These are phyloP conservation scores for Botrytis medusae DNA, from an alignment of 2,329 filamentous ascomycete species.

Conservation along the genomic window DNA sequence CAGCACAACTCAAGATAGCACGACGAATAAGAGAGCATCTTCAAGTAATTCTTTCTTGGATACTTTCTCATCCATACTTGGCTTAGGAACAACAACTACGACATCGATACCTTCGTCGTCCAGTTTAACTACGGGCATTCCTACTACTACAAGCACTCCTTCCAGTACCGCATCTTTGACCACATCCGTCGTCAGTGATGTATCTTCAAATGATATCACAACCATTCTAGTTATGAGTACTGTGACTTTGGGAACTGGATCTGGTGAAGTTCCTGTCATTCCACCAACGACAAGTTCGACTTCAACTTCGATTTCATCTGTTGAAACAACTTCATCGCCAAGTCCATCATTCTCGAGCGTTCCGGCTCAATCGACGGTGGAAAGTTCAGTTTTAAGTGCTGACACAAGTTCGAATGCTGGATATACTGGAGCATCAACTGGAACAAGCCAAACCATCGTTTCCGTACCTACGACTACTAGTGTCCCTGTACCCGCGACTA, in stretches of 20 bases:
- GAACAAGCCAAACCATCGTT: slow-evolving; percentile 21
- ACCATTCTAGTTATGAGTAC: not conserved
- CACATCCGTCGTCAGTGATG: not conserved
- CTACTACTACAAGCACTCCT: not conserved
- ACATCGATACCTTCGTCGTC: not conserved
- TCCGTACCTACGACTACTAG: slow-evolving; percentile 13
- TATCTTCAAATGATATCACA: slow-evolving; percentile 4
- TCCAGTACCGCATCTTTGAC: slow-evolving; percentile 1
- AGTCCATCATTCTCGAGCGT: not conserved
- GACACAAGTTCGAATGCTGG: not conserved
- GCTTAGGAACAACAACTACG: not conserved
- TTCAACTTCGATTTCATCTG: not conserved
- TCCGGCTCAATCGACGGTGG: not conserved
- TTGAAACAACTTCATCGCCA: not conserved
- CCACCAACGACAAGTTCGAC: slow-evolving; percentile 1
- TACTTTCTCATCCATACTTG: not conserved
- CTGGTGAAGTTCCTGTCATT: not conserved
- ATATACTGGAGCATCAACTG: slow-evolving; percentile 22
- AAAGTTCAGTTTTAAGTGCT: not conserved
- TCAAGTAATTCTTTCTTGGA: not conserved
- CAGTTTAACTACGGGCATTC: not conserved
- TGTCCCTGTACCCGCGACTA: not conserved
- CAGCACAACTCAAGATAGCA: not conserved
- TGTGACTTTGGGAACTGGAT: slow-evolving; percentile 3
- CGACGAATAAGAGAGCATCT: not conserved